Evolutionary conservation across 176 grass and related monocot genomes (phyloP), one percentile per base, ranked within the genome.

Genomic region (Cenchrus fungigraminus): DNA sequence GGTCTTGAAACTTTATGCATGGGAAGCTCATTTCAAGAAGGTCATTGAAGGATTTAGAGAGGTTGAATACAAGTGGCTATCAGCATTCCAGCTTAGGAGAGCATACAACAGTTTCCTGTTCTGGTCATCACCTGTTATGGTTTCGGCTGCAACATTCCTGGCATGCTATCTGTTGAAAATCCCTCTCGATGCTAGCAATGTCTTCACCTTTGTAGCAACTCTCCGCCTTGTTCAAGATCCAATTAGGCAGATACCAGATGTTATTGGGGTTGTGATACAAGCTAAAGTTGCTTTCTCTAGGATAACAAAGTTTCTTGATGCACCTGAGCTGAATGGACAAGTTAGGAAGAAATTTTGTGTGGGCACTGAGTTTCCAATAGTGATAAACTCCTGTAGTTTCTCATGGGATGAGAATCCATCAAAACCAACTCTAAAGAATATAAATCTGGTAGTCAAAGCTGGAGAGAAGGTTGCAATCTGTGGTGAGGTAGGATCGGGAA

Each of bases 401-500:
- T 99, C 97, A 47, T 99, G 97, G 93, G 90, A 96, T 52, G 91
- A 91, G 76, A 91, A 86, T 79, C 61, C 37, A 15, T 69, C 64
- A 56, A 96, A 87, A 79, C 76, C 78, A 67, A 91, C 86, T 86
- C 80, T 99, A 71, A 99, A 74, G 54, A 89, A 90, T 86, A 76
- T 96, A 74, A 91, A 90, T 89, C 82, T 99, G 65, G 75, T 65
- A 20, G 86, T 94, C 19, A 94, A 87, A 83, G 9, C 77, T 76
- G 88, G 94, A 67, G 84, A 95, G 49, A 99, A 99, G 73, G 74
- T 99, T 74, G 93, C 97, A 62, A 92, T 99, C 62, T 99, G 97
- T 77, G 97, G 93, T 16, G 97, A 99, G 79, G 97, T 99, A 84
- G 97, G 97, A 47, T 96, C 93, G 0, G 97, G 97, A 77, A 99